Evolutionary conservation across 768 basidiomycete genomes (phyloP), one percentile per base, ranked within the genome.

Genomic region (Melanogaster broomeanus): DNA sequence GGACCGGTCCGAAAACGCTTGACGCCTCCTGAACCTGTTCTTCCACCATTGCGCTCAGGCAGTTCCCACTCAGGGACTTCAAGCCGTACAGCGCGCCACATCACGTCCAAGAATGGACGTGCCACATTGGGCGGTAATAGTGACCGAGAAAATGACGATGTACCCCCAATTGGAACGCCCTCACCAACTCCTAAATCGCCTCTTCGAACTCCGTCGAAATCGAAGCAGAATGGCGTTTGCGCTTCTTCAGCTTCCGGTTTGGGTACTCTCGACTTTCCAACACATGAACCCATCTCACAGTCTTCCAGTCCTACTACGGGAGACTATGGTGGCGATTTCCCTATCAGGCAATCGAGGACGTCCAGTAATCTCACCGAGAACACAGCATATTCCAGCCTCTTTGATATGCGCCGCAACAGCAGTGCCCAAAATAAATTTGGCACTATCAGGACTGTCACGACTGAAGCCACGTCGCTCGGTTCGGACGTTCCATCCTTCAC

Each of bases 371-470:
- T 82, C 67, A 85, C 84, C 27, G 84, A 87, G 46, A 66, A 68
- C 39, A 75, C 74, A 3, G 59, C 62, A n/a, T 76, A 81, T 62
- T 88, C 88, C 45, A 88, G 85, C 56, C 69, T 87, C 51, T 72
- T 87, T 47, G 85, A 87, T 63, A 69, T 72, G 46, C 72, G 71
- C 50, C 71, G 72, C 48, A 73, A 69, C 47, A 74, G 70, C 44
- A 70, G 68, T 50, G 73, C 69, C 38, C 73, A 74, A 56, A 84
- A 80, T 62, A 85, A 81, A 64, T 92, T 83, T 67, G 88, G 84
- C 37, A 93, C 90, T 11, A 82, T 92, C 54, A 77, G 88, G 61
- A 91, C 90, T n/a, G 74, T 85, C 53, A 90, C 84, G 28, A 93
- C 91, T 27, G 90, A 91, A 56, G 77, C 85, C 53, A 93, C 90